phyloP scores from a whole-genome alignment of 225 moss, liverwort and hornwort species.

The Polytrichum formosum region DNA sequence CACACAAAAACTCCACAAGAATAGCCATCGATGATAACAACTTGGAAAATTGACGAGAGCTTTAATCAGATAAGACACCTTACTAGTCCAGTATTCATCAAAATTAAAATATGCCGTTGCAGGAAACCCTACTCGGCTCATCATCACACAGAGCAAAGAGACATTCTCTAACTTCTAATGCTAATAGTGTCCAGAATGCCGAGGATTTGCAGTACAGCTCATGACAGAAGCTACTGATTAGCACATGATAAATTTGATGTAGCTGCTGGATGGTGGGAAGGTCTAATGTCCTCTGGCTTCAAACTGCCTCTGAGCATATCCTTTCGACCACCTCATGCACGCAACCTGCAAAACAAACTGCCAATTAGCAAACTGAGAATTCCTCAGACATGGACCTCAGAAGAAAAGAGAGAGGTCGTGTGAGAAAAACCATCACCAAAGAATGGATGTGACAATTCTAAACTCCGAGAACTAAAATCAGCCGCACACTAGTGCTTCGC shows the following conservation, averaged over 20 bases:
- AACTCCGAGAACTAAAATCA: neutral
- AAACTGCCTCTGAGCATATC: neutral
- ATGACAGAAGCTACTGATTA: neutral
- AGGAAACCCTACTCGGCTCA: neutral
- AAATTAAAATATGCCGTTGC: neutral
- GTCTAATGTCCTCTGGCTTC: slow-evolving; percentile 1
- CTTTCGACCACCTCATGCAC: neutral
- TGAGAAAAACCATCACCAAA: neutral
- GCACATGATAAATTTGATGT: neutral
- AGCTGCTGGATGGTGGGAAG: neutral
- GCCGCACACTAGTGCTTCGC: neutral
- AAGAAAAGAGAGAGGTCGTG: no score
- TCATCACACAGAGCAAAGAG: neutral
- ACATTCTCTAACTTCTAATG: neutral
- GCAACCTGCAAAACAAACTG: neutral
- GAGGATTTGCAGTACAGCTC: slow-evolving; percentile 2
- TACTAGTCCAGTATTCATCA: neutral
- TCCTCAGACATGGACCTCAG: neutral
- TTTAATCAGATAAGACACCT: slow-evolving; percentile 1
- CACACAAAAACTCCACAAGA: no score
- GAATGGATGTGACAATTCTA: neutral
- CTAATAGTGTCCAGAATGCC: neutral
- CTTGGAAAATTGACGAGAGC: neutral
- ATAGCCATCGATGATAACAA: neutral
- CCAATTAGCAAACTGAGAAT: neutral